Evolutionary conservation across 2,329 filamentous ascomycete genomes (phyloP).

Genomic region (Fusarium globosum): DNA sequence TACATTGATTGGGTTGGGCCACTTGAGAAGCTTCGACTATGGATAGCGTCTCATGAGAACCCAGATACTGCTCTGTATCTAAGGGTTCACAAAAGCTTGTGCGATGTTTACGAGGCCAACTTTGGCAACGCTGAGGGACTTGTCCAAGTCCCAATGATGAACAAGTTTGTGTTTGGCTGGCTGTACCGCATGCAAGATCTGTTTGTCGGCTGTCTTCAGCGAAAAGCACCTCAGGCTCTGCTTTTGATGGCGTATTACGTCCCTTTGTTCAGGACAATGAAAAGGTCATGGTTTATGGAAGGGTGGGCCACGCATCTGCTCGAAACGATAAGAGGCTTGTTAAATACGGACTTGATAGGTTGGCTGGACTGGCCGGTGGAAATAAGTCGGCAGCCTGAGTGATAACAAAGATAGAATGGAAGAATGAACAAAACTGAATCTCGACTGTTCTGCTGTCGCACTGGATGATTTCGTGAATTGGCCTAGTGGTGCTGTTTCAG

Average conservation of each 20-base stretch:
- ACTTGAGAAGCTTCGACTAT: conserved; percentile 35
- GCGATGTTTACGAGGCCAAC: conserved; percentile 44
- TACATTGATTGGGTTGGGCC: conserved; percentile 40
- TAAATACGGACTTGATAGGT: conserved; percentile 27
- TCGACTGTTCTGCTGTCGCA: not conserved
- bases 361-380: conserved; percentile 45
- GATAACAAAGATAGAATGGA: conserved; percentile 11
- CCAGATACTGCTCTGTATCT: conserved; percentile 43
- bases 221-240: conserved; percentile 43
- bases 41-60: conserved; percentile 40
- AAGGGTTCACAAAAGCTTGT: conserved; percentile 35
- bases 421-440: not conserved
- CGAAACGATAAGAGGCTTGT: conserved; percentile 36
- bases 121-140: conserved; percentile 36
- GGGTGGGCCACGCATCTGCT: conserved; percentile 42
- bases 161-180: conserved; percentile 44
- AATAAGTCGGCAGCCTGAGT: conserved; percentile 20
- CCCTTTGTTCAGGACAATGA: conserved; percentile 38
- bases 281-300: conserved; percentile 38
- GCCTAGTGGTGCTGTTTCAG: not conserved
- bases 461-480: not conserved
- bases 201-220: conserved; percentile 43
- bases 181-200: conserved; percentile 45
- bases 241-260: conserved; percentile 44
- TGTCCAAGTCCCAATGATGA: conserved; percentile 27